phyloP scores from a whole-genome alignment of 2,329 filamentous ascomycete species.

The Capronia americana region DNA sequence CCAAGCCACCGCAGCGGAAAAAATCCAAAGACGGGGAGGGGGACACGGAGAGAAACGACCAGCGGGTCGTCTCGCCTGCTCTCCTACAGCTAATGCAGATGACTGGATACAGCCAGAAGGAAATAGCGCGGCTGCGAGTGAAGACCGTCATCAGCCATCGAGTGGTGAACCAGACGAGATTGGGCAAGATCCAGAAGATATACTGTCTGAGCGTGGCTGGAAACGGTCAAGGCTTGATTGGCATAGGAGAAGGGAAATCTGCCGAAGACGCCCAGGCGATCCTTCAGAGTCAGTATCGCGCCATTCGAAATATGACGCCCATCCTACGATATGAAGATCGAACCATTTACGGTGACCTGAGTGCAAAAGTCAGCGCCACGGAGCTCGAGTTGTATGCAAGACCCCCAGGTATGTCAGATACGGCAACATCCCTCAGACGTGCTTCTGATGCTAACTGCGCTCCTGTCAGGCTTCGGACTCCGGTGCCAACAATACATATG shows the following conservation, averaged over 20 bases:
- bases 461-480: constrained; percentile 81
- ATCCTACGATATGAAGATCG: constrained; percentile 87
- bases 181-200: constrained; percentile 84
- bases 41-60: constrained; percentile 15
- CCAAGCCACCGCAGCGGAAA: constrained; percentile 39
- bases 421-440: not conserved
- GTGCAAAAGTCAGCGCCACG: constrained; percentile 85
- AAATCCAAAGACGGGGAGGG: constrained; percentile 42
- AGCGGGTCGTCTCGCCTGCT: constrained; percentile 33
- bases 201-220: constrained; percentile 84
- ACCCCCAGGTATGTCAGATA: constrained; percentile 75
- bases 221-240: constrained; percentile 83
- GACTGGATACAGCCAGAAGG: constrained; percentile 59
- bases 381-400: constrained; percentile 80
- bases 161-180: constrained; percentile 91
- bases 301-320: constrained; percentile 92
- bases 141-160: constrained; percentile 76
- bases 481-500: constrained; percentile 91
- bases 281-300: constrained; percentile 76
- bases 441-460: constrained; percentile 18
- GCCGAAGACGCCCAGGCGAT: constrained; percentile 72
- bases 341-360: constrained; percentile 86
- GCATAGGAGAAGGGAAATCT: constrained; percentile 88
- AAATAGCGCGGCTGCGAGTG: constrained; percentile 62
- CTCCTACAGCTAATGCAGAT: constrained; percentile 62